These are phyloP conservation scores for Xylaria arbuscula DNA, from an alignment of 2,329 filamentous ascomycete genomes.

Conservation along the genomic window DNA sequence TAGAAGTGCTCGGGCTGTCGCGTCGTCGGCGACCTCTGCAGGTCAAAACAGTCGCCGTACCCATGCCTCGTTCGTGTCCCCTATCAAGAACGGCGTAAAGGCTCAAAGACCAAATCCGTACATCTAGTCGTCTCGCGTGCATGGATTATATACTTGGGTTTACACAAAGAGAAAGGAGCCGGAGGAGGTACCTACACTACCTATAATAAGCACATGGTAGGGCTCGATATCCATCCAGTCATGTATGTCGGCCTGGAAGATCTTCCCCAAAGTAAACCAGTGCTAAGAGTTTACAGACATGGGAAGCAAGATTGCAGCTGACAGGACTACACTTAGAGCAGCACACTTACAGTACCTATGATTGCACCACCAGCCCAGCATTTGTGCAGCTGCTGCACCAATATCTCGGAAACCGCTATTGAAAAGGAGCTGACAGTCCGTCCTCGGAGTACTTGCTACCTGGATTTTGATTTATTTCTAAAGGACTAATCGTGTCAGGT, in stretches of 20 bases:
- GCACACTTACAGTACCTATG: constrained; percentile 6
- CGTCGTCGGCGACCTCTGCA: constrained; percentile 30
- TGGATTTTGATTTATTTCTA: too few relatives aligned
- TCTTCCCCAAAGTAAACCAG: constrained; percentile 28
- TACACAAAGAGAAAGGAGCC: constrained; percentile 19
- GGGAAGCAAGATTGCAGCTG: constrained; percentile 37
- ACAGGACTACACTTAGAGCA: constrained; percentile 23
- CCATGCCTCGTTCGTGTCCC: constrained; percentile 25
- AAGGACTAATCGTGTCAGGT: constrained; percentile 15
- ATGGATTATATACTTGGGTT: not conserved
- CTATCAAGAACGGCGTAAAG: constrained; percentile 12
- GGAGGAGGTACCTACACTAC: constrained; percentile 12
- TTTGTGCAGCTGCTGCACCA: constrained; percentile 23
- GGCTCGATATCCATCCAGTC: constrained; percentile 33
- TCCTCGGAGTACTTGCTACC: too few relatives aligned
- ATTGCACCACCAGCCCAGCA: constrained; percentile 29
- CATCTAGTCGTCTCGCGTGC: not conserved
- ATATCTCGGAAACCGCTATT: constrained; percentile 19
- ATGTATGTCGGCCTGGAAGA: constrained; percentile 24
- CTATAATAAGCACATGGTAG: constrained; percentile 19
- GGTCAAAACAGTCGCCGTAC: constrained; percentile 27
- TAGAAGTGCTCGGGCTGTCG: constrained; percentile 17
- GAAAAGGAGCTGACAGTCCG: constrained; percentile 11
- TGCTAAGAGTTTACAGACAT: constrained; percentile 15
- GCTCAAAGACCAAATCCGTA: not conserved